Base-by-base conservation (phyloP, 1,284 basidiomycete species). In the Takashimella koratensis region DNA sequence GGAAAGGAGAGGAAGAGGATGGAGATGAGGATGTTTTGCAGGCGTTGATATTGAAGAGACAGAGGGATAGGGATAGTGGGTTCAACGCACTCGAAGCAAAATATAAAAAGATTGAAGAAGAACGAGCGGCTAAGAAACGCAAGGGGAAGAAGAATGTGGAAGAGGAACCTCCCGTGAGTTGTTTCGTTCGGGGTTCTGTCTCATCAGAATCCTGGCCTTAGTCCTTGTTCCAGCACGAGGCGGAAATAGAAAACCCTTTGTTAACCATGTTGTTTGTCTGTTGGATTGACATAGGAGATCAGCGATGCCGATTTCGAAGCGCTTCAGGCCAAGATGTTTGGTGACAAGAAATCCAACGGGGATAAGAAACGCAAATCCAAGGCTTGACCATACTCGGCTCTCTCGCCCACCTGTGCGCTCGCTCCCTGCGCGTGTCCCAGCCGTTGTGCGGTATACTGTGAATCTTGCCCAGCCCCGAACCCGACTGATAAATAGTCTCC, bases 71-170 rank as follows among this genome's bases (percentile, higher is more conserved):
- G 70, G 82, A 84, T 56, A 77, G 80, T 43, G 87, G 88, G 68
- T 81, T 95, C 61, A 87, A 90, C 65, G 80, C 79, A 47, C 79
- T 96, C 52, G 87, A 89, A 27, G 84, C 84, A 1, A 96, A 95
- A 74, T 96, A 96, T 69, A 59, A 57, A 5, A 57, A 54, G 49
- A 64, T 70, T 23, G 72, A 70, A 46, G 66, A 68, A 44, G 59
- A 62, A 45, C 57, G 56, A 55, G 66, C 58, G 49, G 66, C 56
- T 43, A 56, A 54, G 52, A 53, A 51, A 20, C 51, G 48, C 26
- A 64, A 60, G 56, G 59, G 44, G 24, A 56, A 57, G 43, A 43
- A 43, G 20, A 21, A n/a, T 8, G 42, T 25, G 5, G 50, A 45
- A n/a, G 54, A 52, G 12, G 60, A 50, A 26, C 52, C 59, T n/a